A percentile compares a stretch with the other conserved stretches of the same genome.
Conservation (phyloP, 2,329 filamentous ascomycete species). For the Claviceps sp. region DNA sequence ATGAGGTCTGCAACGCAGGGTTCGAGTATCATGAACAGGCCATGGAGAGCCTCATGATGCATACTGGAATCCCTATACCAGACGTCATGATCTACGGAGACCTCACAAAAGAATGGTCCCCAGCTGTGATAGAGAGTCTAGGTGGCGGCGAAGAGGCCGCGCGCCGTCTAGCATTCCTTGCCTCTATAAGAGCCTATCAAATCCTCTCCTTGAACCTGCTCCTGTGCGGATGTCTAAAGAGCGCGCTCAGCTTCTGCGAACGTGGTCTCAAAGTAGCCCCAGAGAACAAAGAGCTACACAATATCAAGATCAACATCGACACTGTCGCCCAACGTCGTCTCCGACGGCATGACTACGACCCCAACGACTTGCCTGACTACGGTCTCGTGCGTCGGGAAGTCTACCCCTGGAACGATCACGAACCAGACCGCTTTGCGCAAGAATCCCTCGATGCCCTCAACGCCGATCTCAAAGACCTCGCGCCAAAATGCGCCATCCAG, state of each 20-base stretch:
- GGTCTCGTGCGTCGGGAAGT: constrained; percentile 56
- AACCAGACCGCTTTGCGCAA: constrained; percentile 56
- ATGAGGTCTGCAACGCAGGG: constrained; percentile 64
- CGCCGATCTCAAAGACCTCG: constrained; percentile 49
- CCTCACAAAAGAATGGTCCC: constrained; percentile 22
- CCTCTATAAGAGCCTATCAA: constrained; percentile 45
- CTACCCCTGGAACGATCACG: constrained; percentile 56
- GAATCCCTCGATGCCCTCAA: constrained; percentile 64
- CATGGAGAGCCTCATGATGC: constrained; percentile 32
- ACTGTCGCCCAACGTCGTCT: constrained; percentile 36
- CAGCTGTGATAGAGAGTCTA: constrained; percentile 19
- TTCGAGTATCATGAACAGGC: constrained; percentile 72
- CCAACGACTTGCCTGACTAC: constrained; percentile 50
- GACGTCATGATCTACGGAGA: constrained; percentile 33
- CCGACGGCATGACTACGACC: constrained; percentile 31
- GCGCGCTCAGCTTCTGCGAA: constrained; percentile 51
- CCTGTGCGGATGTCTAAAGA: constrained; percentile 55
- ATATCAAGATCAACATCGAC: constrained; percentile 40
- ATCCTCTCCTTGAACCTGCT: constrained; percentile 44
- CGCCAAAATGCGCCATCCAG: constrained; percentile 70
- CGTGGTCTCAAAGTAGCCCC: constrained; percentile 45
- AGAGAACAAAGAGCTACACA: constrained; percentile 39
- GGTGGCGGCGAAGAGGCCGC: constrained; percentile 21
- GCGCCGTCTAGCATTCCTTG: constrained; percentile 30
- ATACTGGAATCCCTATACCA: constrained; percentile 22